Percentiles rank a stretch among this genome's conserved stretches.
These are phyloP conservation scores for Capsicum pubescens DNA, from an alignment of 257 asterid genomes.

Conservation along the genomic window DNA sequence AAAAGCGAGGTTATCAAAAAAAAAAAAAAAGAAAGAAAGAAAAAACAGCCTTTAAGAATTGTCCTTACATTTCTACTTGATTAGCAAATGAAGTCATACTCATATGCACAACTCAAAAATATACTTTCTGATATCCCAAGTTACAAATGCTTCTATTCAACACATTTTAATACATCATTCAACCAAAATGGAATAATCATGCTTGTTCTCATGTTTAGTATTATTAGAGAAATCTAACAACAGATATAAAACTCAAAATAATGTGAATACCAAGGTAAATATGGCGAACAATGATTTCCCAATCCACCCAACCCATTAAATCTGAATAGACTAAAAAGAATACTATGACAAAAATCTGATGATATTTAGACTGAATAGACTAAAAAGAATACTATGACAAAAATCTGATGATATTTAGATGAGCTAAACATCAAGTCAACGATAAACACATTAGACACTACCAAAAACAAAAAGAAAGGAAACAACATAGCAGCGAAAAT, in stretches of 20 bases:
- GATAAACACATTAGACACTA: not conserved
- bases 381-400: not conserved
- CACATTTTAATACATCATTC: not conserved
- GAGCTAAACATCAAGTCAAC: not conserved
- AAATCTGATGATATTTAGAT: not conserved
- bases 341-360: not conserved
- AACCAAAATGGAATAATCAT: not conserved
- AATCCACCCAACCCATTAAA: not conserved
- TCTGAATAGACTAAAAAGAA: conserved; percentile 1
- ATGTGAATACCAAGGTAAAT: not conserved
- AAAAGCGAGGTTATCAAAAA: not conserved
- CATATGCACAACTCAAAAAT: not conserved
- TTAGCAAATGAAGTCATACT: not conserved
- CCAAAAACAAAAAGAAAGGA: not conserved
- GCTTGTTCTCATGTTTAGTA: conserved; percentile 14
- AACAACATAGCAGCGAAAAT: not conserved
- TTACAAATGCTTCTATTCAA: not conserved
- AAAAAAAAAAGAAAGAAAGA: not conserved
- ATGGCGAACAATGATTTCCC: conserved; percentile 17
- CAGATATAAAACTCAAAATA: not conserved
- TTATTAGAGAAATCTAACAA: conserved; percentile 11
- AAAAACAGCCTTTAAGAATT: not conserved
- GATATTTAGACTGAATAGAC: not conserved
- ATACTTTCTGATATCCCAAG: not conserved
- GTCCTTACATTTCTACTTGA: not conserved